Base-by-base conservation (phyloP, 2,329 filamentous ascomycete genomes). In the Hypoxylon sp. region DNA sequence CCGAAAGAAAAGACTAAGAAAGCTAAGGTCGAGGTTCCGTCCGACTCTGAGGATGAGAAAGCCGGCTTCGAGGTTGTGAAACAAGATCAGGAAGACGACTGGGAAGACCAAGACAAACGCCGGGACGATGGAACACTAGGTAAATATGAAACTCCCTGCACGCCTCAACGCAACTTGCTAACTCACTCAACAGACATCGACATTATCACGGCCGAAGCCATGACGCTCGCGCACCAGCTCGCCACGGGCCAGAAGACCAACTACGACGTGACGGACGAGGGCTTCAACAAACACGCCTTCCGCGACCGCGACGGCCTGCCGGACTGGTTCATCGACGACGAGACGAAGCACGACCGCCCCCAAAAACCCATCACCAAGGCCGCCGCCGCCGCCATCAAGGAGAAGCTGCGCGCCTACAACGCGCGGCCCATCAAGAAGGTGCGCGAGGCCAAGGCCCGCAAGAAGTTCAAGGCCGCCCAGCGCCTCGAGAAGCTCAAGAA, bases 401-500 rank as follows among this genome's bases (percentile, higher is more conserved):
- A 97, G 74, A 99, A 99, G 80, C 77, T 91, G 75, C 91, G 94
- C 30, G 94, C 95, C 0, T 87, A 97, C 72, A 98, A 99, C 76
- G 95, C 94, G 6, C 89, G 95, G 30, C 95, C 95, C 0, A 98
- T 98, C 87, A 99, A 99, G 86, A 99, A 99, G 84, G 95, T 99
- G 30, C 91, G 92, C 71, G 95, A 99, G 80, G 95, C 95, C 22
- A 94, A 96, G 80, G 94, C 94, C 34, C 87, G 95, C 62, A 99
- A 99, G 89, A 98, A 97, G 82, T 90, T 97, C 79, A 96, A 96
- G 85, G 89, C 94, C 7, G 94, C 93, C 0, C 92, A 96, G 79
- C 86, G 87, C 60, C 80, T 99, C 28, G 95, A 99, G 85, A 97
- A 97, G 82, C 82, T 99, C 68, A 92, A 93, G 82, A 97, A 96